phyloP scores from a whole-genome alignment of 768 basidiomycete genomes.

The Amanita inopinata region DNA sequence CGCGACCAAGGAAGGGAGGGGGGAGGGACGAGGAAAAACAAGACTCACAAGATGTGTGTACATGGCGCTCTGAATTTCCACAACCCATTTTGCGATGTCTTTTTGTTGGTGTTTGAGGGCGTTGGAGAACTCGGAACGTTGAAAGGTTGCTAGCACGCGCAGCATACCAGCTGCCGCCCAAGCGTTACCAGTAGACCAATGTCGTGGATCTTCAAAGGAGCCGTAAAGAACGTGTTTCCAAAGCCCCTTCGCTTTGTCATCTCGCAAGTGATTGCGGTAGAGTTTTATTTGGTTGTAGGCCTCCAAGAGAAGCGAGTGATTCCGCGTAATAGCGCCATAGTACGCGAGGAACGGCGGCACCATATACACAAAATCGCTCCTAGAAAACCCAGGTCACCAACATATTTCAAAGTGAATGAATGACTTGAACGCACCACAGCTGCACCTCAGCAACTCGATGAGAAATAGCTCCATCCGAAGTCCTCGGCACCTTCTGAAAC shows the following conservation, averaged over 20 bases:
- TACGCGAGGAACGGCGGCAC: constrained; percentile 83
- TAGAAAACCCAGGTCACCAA: constrained; percentile 16
- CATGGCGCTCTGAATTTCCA: constrained; percentile 68
- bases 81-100: constrained; percentile 55
- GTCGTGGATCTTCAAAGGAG: constrained; percentile 44
- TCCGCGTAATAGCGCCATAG: constrained; percentile 55
- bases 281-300: constrained; percentile 66
- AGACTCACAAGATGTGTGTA: constrained; percentile 50
- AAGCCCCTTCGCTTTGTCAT: constrained; percentile 38
- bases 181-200: constrained; percentile 84
- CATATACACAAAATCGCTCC: constrained; percentile 81
- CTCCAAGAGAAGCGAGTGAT: constrained; percentile 47
- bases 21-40: too few relatives aligned
- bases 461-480: constrained; percentile 71
- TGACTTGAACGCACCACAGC: constrained; percentile 43
- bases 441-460: constrained; percentile 64
- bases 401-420: not conserved
- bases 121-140: constrained; percentile 44
- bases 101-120: constrained; percentile 39
- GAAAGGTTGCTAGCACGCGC: constrained; percentile 69
- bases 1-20: not conserved
- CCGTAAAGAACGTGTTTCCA: constrained; percentile 76
- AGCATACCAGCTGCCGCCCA: constrained; percentile 89
- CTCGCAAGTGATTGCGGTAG: constrained; percentile 58
- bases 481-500: constrained; percentile 45